A percentile compares a stretch with the other conserved stretches of the same genome.
Evolutionary conservation across 768 basidiomycete genomes (phyloP).

Genomic region (Hericium erinaceus): DNA sequence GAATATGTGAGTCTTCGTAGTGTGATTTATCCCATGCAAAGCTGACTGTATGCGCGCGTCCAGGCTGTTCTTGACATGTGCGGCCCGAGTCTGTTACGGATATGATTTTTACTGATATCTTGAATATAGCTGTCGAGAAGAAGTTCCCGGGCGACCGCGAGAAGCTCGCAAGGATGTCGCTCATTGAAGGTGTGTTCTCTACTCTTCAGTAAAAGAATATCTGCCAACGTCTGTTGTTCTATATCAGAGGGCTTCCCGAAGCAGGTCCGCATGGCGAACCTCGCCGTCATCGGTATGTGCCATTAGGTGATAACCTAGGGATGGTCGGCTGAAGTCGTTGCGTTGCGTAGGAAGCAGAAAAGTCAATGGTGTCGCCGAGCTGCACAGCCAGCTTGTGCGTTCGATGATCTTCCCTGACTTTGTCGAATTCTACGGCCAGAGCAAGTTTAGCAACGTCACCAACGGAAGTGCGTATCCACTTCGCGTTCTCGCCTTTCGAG

Average conservation of each 20-base stretch:
- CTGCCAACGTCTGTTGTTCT: background rate
- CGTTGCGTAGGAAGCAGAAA: slow-evolving; percentile 53
- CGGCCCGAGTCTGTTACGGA: slow-evolving; percentile 5
- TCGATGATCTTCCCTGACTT: slow-evolving; percentile 85
- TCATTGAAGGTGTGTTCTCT: slow-evolving; percentile 66
- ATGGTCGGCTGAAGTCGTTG: background rate
- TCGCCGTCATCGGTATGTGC: slow-evolving; percentile 70
- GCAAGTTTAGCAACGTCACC: slow-evolving; percentile 90
- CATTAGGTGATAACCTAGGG: slow-evolving; percentile 1
- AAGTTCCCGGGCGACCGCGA: slow-evolving; percentile 86
- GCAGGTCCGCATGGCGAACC: slow-evolving; percentile 82
- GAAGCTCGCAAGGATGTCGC: slow-evolving; percentile 72
- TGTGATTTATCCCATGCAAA: background rate
- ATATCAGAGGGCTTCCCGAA: slow-evolving; percentile 71
- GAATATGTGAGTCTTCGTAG: slow-evolving; percentile 37
- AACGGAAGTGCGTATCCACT: slow-evolving; percentile 60
- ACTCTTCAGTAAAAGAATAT: background rate
- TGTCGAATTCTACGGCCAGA: slow-evolving; percentile 83
- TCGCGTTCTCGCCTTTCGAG: background rate
- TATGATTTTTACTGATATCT: background rate
- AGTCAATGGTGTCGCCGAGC: slow-evolving; percentile 95
- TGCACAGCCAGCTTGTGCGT: slow-evolving; percentile 84
- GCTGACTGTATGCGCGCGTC: background rate
- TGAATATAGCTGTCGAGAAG: slow-evolving; percentile 63
- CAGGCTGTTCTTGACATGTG: slow-evolving; percentile 67